Evolutionary conservation across 78 protist species (phyloP).

Genomic region (Anaeramoeba ignava): DNA sequence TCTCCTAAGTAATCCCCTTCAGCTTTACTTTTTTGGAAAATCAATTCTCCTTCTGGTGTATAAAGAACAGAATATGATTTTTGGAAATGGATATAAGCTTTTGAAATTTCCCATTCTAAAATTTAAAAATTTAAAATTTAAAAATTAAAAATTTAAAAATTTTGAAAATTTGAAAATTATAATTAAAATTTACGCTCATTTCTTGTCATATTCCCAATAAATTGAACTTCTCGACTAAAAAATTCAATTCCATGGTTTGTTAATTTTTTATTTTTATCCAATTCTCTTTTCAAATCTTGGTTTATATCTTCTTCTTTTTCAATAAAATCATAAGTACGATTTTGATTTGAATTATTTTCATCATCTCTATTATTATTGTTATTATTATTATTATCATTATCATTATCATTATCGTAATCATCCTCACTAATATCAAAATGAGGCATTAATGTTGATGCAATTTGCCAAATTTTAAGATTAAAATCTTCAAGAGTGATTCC

Average conservation of each 20-base stretch:
- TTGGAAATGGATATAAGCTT: not conserved
- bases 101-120: not conserved
- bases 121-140: no score
- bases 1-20: not conserved
- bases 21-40: not conserved
- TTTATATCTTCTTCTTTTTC: not conserved
- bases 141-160: no score
- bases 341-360: not conserved
- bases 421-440: no score
- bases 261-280: not conserved
- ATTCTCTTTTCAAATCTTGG: not conserved
- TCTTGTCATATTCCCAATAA: no score
- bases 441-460: no score
- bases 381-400: not conserved
- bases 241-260: no score
- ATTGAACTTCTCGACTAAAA: no score
- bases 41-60: not conserved
- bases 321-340: not conserved
- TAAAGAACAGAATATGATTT: not conserved
- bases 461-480: no score
- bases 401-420: not conserved
- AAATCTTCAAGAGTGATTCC: no score
- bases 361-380: not conserved
- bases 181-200: no score
- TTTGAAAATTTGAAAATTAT: no score